Conservation (phyloP, 1,284 basidiomycete genomes). For the Schizophyllum amplum region DNA sequence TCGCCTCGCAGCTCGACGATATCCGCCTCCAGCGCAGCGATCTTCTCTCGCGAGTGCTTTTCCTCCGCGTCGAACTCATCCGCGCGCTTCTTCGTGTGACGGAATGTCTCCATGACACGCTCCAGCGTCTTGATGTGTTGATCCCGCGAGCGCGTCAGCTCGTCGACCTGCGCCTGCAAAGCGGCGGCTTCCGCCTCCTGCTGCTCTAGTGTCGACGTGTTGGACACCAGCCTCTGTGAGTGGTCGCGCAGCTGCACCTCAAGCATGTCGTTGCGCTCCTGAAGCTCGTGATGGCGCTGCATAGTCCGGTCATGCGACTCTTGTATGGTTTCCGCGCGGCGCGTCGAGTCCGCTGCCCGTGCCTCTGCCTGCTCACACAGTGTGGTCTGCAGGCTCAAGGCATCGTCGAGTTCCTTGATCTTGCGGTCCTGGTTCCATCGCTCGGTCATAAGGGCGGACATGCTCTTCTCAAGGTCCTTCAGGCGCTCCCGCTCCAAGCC, state of each 20-base stretch:
- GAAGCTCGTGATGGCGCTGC: conserved; percentile 69
- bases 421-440: conserved; percentile 64
- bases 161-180: conserved; percentile 64
- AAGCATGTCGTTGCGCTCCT: conserved; percentile 52
- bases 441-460: conserved; percentile 61
- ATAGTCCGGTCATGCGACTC: conserved; percentile 66
- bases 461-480: conserved; percentile 72
- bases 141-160: conserved; percentile 60
- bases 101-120: conserved; percentile 75
- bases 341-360: conserved; percentile 71
- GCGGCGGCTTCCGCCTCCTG: conserved; percentile 73
- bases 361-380: conserved; percentile 78
- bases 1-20: conserved; percentile 73
- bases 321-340: conserved; percentile 79
- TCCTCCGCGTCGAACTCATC: conserved; percentile 78
- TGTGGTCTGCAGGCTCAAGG: conserved; percentile 68
- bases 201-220: conserved; percentile 72
- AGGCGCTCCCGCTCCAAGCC: conserved; percentile 80
- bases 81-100: conserved; percentile 69
- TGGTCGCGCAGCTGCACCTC: conserved; percentile 77
- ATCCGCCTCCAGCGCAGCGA: conserved; percentile 63
- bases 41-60: conserved; percentile 58
- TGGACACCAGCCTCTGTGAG: conserved; percentile 64
- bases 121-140: conserved; percentile 84
- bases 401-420: conserved; percentile 66